Evolutionary conservation across 768 basidiomycete genomes (phyloP), one percentile per base, ranked within the genome.

Genomic region (Termitomyces sp.): DNA sequence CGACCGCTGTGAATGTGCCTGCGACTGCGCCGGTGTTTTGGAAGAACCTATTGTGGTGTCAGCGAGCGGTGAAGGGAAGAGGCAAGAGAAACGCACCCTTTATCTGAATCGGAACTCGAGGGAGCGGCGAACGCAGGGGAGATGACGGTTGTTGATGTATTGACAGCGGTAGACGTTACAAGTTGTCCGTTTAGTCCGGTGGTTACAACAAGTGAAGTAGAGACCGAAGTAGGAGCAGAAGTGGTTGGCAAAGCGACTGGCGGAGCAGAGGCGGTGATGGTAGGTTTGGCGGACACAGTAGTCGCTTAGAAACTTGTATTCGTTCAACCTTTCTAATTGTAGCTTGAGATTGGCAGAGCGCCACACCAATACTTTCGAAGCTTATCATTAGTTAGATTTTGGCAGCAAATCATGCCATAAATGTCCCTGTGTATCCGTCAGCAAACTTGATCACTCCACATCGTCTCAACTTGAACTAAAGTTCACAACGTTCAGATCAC

Each of bases 11-110:
- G 73, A 90, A 91, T 0, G 84, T 82, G 20, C 84, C 89, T 4
- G 86, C 86, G 1, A 91, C 85, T 0, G 88, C 89, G n/a, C 81
- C 86, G 12, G 71, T 89, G 74, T 91, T 91, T 53, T 77, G 62
- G 69, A 90, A 86, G 75, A 91, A 91, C 46, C 88, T 87, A 1
- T 11, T 0, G 20, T 9, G n/a, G 33, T 2, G n/a, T n/a, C 4
- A 12, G 20, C 12, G 7, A 12, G 42, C 4, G n/a, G 1, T 44
- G 0, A 20, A 22, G 9, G 5, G 8, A 22, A 6, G 9, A 22
- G 11, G n/a, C 16, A 44, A 22, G 12, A 9, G 4, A 0, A 13
- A 4, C n/a, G 12, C 20, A 44, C 42, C 42, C 20, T 44, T 44
- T 44, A 22, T 42, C 5, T 1, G 42, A 44, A 22, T 12, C 20